Base-by-base conservation (phyloP, 371 early-diverging fungal species). In the Dichotomocladium elegans region DNA sequence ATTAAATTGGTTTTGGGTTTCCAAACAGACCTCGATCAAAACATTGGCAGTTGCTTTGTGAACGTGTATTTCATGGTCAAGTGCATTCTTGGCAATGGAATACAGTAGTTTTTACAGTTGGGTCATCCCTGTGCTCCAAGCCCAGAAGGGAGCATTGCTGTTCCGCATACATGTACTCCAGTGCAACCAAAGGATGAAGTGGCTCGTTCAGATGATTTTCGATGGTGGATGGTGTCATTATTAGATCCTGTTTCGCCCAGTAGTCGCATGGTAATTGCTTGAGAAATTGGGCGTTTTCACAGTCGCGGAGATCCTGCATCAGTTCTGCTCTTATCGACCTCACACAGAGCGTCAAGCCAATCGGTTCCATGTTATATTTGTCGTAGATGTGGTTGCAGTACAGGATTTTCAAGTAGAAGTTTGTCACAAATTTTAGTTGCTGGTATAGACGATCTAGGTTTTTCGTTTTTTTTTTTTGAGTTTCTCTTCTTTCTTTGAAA, bases 1-100 rank as follows among this genome's bases (percentile, higher is more conserved):
- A n/a, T n/a, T n/a, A n/a, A 42, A 53, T 34, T 53, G 53, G 29
- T 53, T 53, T 53, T 53, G n/a, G 35, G 14, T 17, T 35, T 49
- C 35, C 24, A 27, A 22, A 17, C 44, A 45, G 34, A 53, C 46
- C 27, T 53, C 34, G 4, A 45, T 14, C 37, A 53, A 30, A 27
- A 43, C 37, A 17, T 28, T 47, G 19, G 21, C 35, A 9, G 43
- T 30, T 7, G 3, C 29, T 26, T 42, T 24, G 15, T 52, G 41
- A 9, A 6, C 19, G 28, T 28, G 26, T 7, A 52, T 14, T 24
- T 52, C 17, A 27, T 30, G 6, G 6, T 41, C 28, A 24, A 52
- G 12, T 12, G 52, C 21, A 29, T 52, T 34, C 41, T 42, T 42
- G 28, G 42, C 43, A n/a, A 52, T 40, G 10, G 14, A 10, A 30